phyloP scores from a whole-genome alignment of 2,329 filamentous ascomycete species.

The Xylariaceae sp. region DNA sequence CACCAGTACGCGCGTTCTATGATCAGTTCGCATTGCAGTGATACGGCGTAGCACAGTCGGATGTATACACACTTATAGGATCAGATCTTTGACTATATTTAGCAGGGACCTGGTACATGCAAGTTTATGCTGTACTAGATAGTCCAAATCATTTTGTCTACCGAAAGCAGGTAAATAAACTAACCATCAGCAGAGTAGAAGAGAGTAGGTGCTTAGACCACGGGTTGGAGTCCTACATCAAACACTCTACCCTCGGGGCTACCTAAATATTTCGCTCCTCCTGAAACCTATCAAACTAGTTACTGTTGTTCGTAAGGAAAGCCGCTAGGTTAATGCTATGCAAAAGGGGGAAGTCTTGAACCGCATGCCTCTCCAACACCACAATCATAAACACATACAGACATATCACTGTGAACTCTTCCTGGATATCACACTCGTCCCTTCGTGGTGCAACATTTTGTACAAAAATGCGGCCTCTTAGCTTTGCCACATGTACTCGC shows the following conservation, averaged over 20 bases:
- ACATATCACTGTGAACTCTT: neutral
- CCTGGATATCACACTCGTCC: neutral
- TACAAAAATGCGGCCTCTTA: slow-evolving; percentile 30
- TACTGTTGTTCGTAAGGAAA: neutral
- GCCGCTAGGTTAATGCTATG: neutral
- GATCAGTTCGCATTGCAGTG: too few relatives aligned
- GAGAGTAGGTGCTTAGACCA: neutral
- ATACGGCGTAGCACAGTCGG: neutral
- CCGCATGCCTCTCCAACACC: neutral
- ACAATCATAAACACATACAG: neutral
- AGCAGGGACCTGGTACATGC: neutral
- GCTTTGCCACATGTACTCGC: slow-evolving; percentile 72
- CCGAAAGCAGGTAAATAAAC: too few relatives aligned
- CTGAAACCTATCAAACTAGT: neutral
- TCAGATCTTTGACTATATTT: neutral
- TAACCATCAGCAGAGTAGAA: neutral
- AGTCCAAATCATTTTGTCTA: too few relatives aligned
- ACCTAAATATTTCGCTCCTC: neutral
- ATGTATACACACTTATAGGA: neutral
- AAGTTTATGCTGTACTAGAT: neutral
- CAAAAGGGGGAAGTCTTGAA: neutral
- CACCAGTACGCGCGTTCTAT: too few relatives aligned
- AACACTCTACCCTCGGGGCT: neutral
- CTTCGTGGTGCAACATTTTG: slow-evolving; percentile 1
- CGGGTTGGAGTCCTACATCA: neutral